Conservation (phyloP, 371 early-diverging fungal genomes). For the Mucor velutinosus region DNA sequence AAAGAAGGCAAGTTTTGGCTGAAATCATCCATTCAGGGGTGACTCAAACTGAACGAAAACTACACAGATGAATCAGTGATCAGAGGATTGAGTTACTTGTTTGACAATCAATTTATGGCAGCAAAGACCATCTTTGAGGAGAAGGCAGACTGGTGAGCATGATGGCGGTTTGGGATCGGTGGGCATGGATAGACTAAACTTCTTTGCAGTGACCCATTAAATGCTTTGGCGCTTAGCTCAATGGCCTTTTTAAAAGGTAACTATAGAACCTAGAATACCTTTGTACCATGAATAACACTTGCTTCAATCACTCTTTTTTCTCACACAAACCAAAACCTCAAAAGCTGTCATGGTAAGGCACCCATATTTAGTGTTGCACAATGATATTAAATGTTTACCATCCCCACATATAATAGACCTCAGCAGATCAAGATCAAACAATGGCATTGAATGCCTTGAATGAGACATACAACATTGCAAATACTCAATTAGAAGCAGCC, state of each 20-base stretch:
- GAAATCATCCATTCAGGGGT: background rate
- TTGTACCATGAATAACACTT: background rate
- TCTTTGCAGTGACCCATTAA: slow-evolving; percentile 34
- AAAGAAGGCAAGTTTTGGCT: slow-evolving; percentile 26
- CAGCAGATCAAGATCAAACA: slow-evolving; percentile 50
- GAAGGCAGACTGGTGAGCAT: slow-evolving; percentile 24
- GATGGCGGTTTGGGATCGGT: background rate
- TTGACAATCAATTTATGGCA: slow-evolving; percentile 48
- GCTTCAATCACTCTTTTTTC: slow-evolving; percentile 13
- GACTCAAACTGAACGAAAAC: background rate
- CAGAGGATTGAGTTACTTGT: slow-evolving; percentile 41
- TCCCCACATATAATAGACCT: slow-evolving; percentile 36
- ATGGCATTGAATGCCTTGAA: slow-evolving; percentile 45
- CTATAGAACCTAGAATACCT: background rate
- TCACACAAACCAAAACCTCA: slow-evolving; percentile 12
- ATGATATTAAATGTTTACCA: background rate
- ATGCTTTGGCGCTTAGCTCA: slow-evolving; percentile 47
- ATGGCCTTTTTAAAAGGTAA: slow-evolving; percentile 42
- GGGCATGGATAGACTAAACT: background rate
- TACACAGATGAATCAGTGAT: slow-evolving; percentile 38
- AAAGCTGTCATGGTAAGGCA: slow-evolving; percentile 27
- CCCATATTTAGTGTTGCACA: background rate
- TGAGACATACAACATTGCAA: slow-evolving; percentile 44
- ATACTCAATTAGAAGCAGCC: slow-evolving; percentile 38
- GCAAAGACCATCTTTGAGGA: slow-evolving; percentile 31